Base-by-base conservation (phyloP, 805 yeast genomes). In the Kluyveromyces dobzhanskii region DNA sequence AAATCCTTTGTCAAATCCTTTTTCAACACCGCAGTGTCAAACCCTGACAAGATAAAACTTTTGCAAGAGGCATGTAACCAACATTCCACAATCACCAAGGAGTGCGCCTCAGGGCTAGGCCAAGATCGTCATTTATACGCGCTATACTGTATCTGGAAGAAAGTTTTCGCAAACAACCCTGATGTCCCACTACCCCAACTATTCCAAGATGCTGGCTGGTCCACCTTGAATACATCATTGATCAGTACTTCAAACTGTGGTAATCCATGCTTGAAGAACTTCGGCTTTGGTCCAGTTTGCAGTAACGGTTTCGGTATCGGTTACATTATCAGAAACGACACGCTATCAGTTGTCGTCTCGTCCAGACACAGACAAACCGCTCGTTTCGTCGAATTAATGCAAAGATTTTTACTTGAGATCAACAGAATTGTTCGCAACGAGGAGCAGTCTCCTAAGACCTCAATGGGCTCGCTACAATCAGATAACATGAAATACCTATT, bases 241-340 rank as follows among this genome's bases (percentile, higher is more conserved):
- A 65, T 87, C 18, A 83, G 94, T 11, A 83, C 92, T 4, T 78
- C 88, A 13, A 87, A 87, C 60, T 87, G 97, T 65, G 96, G 96
- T 28, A 87, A 87, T 57, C 94, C 95, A 4, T 82, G 95, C 1
- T 67, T 87, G 41, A 78, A 82, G 45, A 68, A 81, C 36, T 87
- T 87, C 65, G 97, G 97, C 0, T 87, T 87, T 54, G 94, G 95
- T 3, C 96, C 97, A 3, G 88, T 86, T 1, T 70, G 82, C 11
- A 81, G 86, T 35, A 88, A 85, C 53, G 97, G 97, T 3, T 86
- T 81, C 59, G 96, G 96, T n/a, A 73, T 87, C 27, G 95, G 95
- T 4, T 87, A 87, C 57, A 85, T 87, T 48, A 81, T 87, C 49
- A 86, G 88, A 58, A 75, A 69, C 31, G 84, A 85, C 53, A 77